phyloP scores from a whole-genome alignment of 345 rosid species.

The Moringa oleifera region DNA sequence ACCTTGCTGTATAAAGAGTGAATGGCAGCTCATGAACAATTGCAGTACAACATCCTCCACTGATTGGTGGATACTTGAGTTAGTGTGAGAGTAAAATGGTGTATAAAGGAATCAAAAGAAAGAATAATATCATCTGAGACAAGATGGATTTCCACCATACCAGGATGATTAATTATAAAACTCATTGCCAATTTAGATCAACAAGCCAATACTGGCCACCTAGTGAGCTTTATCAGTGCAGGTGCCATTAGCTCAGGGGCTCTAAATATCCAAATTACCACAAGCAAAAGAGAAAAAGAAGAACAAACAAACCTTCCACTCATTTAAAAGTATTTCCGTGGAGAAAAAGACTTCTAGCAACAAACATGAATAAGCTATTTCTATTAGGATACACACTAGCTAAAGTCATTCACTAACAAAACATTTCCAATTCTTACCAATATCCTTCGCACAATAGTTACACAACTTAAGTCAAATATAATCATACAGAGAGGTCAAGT shows the following conservation, averaged over 20 bases:
- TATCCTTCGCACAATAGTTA: neutral
- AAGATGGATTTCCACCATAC: neutral
- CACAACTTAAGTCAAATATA: neutral
- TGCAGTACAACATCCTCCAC: neutral
- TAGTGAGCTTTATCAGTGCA: too few relatives aligned
- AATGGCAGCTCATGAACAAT: neutral
- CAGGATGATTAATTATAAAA: neutral
- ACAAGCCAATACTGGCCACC: too few relatives aligned
- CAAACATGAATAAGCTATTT: neutral
- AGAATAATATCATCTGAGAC: neutral
- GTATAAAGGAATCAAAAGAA: neutral
- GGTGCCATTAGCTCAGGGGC: too few relatives aligned
- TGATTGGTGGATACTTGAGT: neutral
- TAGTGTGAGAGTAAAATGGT: neutral
- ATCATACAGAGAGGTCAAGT: too few relatives aligned
- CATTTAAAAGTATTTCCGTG: neutral
- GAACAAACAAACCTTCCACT: too few relatives aligned
- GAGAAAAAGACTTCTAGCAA: neutral
- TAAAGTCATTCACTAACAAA: too few relatives aligned
- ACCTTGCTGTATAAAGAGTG: too few relatives aligned
- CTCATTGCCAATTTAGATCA: neutral
- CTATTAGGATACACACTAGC: too few relatives aligned
- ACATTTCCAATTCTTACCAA: neutral
- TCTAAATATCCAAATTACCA: too few relatives aligned
- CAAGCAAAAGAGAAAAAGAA: too few relatives aligned